These are phyloP conservation scores for Vitellaria paradoxa DNA, from an alignment of 179 eudicot species.

Conservation along the genomic window DNA sequence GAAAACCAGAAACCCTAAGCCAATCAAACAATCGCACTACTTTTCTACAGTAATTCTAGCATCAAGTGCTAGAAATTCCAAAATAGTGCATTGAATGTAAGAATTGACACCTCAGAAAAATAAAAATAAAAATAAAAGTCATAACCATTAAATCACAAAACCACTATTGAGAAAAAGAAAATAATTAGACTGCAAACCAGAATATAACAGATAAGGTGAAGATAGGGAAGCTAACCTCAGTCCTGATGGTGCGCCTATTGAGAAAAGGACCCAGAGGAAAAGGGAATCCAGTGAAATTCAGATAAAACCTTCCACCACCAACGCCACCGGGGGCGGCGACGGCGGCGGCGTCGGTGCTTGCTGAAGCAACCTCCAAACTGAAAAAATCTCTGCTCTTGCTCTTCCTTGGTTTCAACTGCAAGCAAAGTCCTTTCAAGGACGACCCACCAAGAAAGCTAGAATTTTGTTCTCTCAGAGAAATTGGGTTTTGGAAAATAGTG, in stretches of 20 bases:
- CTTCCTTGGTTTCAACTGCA: constrained; percentile 33
- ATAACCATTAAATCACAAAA: background rate
- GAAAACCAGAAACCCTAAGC: background rate
- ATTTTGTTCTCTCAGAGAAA: constrained; percentile 25
- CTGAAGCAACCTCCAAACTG: constrained; percentile 40
- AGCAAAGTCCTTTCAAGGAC: constrained; percentile 27
- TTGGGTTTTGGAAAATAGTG: constrained; percentile 20
- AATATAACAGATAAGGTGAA: background rate
- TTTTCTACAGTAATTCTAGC: too few species aligned
- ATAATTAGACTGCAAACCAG: background rate
- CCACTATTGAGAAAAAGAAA: background rate
- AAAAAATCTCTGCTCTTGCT: constrained; percentile 8
- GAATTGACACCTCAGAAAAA: too few species aligned
- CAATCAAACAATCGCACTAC: background rate
- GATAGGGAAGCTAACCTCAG: constrained; percentile 50
- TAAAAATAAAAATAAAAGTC: background rate
- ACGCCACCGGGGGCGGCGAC: constrained; percentile 3
- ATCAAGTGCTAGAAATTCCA: background rate
- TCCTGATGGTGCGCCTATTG: constrained; percentile 74
- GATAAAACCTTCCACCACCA: constrained; percentile 67
- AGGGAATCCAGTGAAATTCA: constrained; percentile 89
- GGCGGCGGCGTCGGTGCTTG: constrained; percentile 16
- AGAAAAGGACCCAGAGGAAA: constrained; percentile 96
- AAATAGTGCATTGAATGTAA: background rate
- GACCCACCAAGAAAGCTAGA: constrained; percentile 38